phyloP scores from a whole-genome alignment of 352 stramenopile species.

The Phytophthora capsici region DNA sequence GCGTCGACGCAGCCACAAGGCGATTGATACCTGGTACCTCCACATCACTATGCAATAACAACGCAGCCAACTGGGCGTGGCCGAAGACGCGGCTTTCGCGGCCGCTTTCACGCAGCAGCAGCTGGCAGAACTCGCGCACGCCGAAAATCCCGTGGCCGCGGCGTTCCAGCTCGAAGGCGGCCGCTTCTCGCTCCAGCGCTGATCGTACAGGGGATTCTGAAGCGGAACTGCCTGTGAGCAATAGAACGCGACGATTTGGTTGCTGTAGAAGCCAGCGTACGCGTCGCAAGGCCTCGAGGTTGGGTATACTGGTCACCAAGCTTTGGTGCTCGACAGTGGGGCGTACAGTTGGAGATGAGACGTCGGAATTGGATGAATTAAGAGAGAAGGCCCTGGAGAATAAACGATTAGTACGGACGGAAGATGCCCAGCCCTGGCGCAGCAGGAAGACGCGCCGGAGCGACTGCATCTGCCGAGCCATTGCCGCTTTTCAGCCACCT shows the following conservation, averaged over 20 bases:
- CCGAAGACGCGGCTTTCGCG: conserved; percentile 58
- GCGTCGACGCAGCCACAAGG: conserved; percentile 51
- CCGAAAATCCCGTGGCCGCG: conserved; percentile 63
- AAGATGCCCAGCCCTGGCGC: conserved; percentile 4
- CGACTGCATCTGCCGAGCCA: conserved; percentile 33
- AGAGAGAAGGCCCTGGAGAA: conserved; percentile 22
- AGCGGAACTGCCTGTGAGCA: conserved; percentile 37
- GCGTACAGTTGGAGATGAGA: conserved; percentile 14
- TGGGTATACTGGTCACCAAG: conserved; percentile 35
- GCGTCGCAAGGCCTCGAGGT: conserved; percentile 37
- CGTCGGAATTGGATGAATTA: conserved; percentile 6
- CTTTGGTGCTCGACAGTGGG: conserved; percentile 41
- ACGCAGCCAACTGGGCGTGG: conserved; percentile 48
- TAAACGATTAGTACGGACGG: neutral
- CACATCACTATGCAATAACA: conserved; percentile 61
- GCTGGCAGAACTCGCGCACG: conserved; percentile 68
- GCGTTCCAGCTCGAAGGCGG: conserved; percentile 76
- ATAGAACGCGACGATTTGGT: conserved; percentile 41
- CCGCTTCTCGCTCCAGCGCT: conserved; percentile 31
- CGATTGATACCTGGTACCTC: conserved; percentile 43
- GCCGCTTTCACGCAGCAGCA: conserved; percentile 68
- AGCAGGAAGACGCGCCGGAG: conserved; percentile 14
- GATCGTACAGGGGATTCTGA: conserved; percentile 33
- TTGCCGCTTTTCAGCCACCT: no score
- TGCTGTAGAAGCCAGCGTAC: conserved; percentile 43